These are phyloP conservation scores for Phaseolus coccineus DNA, from an alignment of 331 rosid genomes.

Conservation along the genomic window DNA sequence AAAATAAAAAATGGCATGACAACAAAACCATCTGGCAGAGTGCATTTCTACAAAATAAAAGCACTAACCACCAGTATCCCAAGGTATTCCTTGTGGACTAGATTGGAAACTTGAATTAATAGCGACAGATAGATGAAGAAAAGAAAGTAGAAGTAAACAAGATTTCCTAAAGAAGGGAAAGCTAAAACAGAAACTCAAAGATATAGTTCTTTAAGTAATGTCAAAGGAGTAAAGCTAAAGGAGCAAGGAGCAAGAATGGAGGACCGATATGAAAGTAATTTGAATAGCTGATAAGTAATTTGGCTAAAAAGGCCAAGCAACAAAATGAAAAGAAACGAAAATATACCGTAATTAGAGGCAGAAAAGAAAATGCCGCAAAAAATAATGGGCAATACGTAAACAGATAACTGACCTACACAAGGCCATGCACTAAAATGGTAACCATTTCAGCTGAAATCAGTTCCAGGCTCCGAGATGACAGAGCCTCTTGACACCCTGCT, in stretches of 20 bases:
- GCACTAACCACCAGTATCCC: constrained; percentile 30
- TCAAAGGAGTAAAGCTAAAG: constrained; percentile 25
- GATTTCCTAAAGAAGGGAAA: constrained; percentile 42
- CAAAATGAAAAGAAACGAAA: constrained; percentile 46
- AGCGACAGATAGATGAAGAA: constrained; percentile 40
- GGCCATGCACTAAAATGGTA: constrained; percentile 88
- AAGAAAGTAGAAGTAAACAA: constrained; percentile 39
- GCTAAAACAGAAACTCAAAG: constrained; percentile 30
- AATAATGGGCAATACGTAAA: constrained; percentile 71
- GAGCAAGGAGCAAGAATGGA: constrained; percentile 35
- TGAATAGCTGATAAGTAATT: constrained; percentile 51
- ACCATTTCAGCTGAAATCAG: constrained; percentile 91
- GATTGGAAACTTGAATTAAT: constrained; percentile 39
- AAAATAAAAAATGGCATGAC: constrained; percentile 7
- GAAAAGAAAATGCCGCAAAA: constrained; percentile 70
- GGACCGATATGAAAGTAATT: constrained; percentile 40
- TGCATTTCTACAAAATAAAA: constrained; percentile 40
- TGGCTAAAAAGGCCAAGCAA: constrained; percentile 57
- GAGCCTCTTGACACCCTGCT: constrained; percentile 96
- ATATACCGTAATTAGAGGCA: constrained; percentile 52
- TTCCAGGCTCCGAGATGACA: constrained; percentile 86
- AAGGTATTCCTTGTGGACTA: constrained; percentile 14
- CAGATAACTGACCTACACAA: constrained; percentile 79
- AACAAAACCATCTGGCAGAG: constrained; percentile 31
- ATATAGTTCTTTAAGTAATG: constrained; percentile 15